Percentiles rank a stretch among this genome's conserved stretches.
Conservation (phyloP, 2,329 filamentous ascomycete genomes). For the Botrytis squamosa region DNA sequence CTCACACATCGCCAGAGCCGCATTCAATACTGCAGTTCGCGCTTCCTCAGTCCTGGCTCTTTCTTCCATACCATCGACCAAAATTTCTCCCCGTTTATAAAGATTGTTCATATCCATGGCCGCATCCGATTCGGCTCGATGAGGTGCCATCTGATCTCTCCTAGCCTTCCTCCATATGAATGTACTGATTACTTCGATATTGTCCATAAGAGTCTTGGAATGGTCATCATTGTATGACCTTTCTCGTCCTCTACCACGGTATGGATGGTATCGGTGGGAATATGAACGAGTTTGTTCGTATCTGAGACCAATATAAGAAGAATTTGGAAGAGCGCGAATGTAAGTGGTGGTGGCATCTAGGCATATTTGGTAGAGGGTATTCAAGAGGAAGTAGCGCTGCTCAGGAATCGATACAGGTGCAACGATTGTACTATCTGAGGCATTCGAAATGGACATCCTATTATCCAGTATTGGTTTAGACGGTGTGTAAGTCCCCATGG, state of each 20-base stretch:
- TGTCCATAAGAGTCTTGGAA: slow-evolving; percentile 29
- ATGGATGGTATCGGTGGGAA: slow-evolving; percentile 7
- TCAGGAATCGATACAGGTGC: slow-evolving; percentile 19
- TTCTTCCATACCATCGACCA: slow-evolving; percentile 24
- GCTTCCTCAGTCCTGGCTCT: slow-evolving; percentile 1
- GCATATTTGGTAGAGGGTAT: slow-evolving; percentile 29
- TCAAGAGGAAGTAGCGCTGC: slow-evolving; percentile 25
- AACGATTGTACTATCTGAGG: slow-evolving; percentile 17
- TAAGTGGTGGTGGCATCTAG: slow-evolving; percentile 26
- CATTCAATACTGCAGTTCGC: slow-evolving; percentile 18
- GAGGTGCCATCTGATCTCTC: slow-evolving; percentile 28
- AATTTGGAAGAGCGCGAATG: slow-evolving; percentile 7
- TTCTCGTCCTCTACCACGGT: slow-evolving; percentile 21
- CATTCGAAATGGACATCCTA: slow-evolving; percentile 21
- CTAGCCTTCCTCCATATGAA: slow-evolving; percentile 32
- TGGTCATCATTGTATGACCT: slow-evolving; percentile 11
- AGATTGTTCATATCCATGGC: slow-evolving; percentile 27
- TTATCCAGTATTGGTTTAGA: not conserved
- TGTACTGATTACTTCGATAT: slow-evolving; percentile 29
- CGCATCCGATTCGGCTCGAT: slow-evolving; percentile 27
- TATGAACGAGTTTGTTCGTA: slow-evolving; percentile 8
- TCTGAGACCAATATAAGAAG: not conserved
- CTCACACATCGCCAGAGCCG: slow-evolving; percentile 25
- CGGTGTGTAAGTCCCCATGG: not conserved
- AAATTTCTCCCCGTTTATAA: slow-evolving; percentile 28